Conservation (phyloP, 768 basidiomycete species). For the Polyporus arcularius region DNA sequence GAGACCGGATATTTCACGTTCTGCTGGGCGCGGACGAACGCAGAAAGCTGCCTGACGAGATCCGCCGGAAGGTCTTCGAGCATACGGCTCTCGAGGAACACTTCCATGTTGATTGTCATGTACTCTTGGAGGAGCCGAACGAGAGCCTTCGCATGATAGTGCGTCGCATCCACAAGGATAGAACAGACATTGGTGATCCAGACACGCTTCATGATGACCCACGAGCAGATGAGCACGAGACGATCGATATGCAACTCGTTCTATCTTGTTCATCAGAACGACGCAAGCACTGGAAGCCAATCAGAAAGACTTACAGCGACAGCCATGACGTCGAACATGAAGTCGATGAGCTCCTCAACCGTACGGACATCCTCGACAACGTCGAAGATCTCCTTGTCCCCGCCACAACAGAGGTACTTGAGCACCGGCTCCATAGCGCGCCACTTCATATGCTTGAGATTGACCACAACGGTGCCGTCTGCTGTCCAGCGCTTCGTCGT, state of each 20-base stretch:
- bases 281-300: background rate
- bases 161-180: slow-evolving; percentile 78
- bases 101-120: slow-evolving; percentile 83
- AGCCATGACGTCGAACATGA: slow-evolving; percentile 84
- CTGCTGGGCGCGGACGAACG: slow-evolving; percentile 61
- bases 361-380: slow-evolving; percentile 59
- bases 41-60: slow-evolving; percentile 67
- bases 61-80: slow-evolving; percentile 73
- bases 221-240: slow-evolving; percentile 81
- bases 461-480: slow-evolving; percentile 58
- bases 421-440: slow-evolving; percentile 75
- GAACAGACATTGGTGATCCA: slow-evolving; percentile 77
- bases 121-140: slow-evolving; percentile 74
- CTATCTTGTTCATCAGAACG: slow-evolving; percentile 36
- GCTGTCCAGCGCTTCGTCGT: slow-evolving; percentile 56
- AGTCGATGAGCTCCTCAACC: slow-evolving; percentile 78
- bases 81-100: slow-evolving; percentile 76
- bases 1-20: slow-evolving; percentile 64
- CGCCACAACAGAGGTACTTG: slow-evolving; percentile 75
- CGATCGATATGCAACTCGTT: slow-evolving; percentile 89
- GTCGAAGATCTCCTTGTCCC: slow-evolving; percentile 68
- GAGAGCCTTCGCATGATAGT: slow-evolving; percentile 72
- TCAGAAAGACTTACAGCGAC: slow-evolving; percentile 61
- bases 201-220: slow-evolving; percentile 64
- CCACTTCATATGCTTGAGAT: slow-evolving; percentile 75